Percentiles rank a stretch among this genome's conserved stretches.
phyloP scores from a whole-genome alignment of 2,329 filamentous ascomycete species.

The Albophoma yamanashiensis region DNA sequence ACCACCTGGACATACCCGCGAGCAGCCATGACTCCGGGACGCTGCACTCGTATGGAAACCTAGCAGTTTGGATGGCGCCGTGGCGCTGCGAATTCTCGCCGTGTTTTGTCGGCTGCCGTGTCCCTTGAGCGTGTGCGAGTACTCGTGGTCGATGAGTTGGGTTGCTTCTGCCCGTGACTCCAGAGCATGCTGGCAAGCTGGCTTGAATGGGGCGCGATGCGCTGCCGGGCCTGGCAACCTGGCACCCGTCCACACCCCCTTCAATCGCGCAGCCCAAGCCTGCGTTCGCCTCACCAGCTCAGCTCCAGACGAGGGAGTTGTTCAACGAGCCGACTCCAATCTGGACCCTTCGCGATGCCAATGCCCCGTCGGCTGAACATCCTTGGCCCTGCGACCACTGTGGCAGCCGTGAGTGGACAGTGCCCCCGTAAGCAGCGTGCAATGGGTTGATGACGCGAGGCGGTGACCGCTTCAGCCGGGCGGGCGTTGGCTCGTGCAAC shows the following conservation, averaged over 20 bases:
- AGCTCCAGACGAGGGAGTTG: not conserved
- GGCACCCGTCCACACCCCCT: not conserved
- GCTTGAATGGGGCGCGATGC: not conserved
- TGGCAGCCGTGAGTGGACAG: not conserved
- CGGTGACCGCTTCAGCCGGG: slow-evolving; percentile 3
- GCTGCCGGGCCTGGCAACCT: not conserved
- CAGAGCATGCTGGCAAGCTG: not conserved
- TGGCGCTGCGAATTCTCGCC: not conserved
- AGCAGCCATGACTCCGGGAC: not conserved
- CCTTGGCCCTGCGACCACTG: not conserved
- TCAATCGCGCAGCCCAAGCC: not conserved
- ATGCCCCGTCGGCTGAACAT: not conserved
- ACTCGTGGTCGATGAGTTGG: not conserved
- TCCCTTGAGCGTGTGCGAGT: not conserved
- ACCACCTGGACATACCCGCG: not conserved
- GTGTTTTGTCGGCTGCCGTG: not conserved
- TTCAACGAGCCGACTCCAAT: not conserved
- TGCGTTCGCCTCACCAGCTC: not conserved
- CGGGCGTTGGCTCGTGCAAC: not conserved
- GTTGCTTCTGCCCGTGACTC: not conserved
- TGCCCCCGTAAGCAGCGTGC: not conserved
- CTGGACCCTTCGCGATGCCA: not conserved
- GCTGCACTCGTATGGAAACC: not conserved
- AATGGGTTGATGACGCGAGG: slow-evolving; percentile 1
- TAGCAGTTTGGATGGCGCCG: not conserved